A percentile compares a stretch with the other conserved stretches of the same genome.
Evolutionary conservation across 2,329 filamentous ascomycete genomes (phyloP).

Genomic region (Ophiosphaerella korrae): DNA sequence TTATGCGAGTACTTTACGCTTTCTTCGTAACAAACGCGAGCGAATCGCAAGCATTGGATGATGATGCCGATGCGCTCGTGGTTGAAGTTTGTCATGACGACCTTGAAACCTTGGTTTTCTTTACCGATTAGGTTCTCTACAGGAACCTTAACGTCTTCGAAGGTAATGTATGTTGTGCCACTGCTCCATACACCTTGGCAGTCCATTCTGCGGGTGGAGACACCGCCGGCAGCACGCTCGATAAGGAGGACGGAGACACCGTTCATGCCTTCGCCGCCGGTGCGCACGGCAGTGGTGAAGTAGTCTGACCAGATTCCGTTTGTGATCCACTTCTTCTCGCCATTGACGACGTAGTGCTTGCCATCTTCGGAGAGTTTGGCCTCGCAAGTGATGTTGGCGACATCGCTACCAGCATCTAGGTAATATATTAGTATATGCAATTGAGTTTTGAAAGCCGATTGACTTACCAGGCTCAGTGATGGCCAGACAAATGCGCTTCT

Average conservation of each 20-base stretch:
- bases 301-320: constrained; percentile 98
- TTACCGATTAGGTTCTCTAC: constrained; percentile 99
- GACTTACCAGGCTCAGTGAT: constrained; percentile 77
- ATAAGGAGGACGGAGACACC: constrained; percentile 90
- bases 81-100: constrained; percentile 99
- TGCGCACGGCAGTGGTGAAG: constrained; percentile 95
- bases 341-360: constrained; percentile 99
- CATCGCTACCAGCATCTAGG: constrained; percentile 89
- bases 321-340: constrained; percentile 99
- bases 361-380: constrained; percentile 93
- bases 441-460: background rate
- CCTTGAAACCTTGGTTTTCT: constrained; percentile 97
- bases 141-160: constrained; percentile 98
- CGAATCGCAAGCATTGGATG: constrained; percentile 95
- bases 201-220: constrained; percentile 94
- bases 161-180: constrained; percentile 96
- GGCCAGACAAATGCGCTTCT: constrained; percentile 96
- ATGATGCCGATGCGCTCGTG: constrained; percentile 99
- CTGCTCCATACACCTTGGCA: constrained; percentile 90
- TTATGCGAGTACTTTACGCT: constrained; percentile 97
- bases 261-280: constrained; percentile 87
- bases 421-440: constrained; percentile 11
- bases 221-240: constrained; percentile 72
- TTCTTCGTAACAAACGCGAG: constrained; percentile 96
- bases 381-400: constrained; percentile 94